phyloP scores from a whole-genome alignment of 2,329 filamentous ascomycete genomes.

The Leptodontidium sp. region DNA sequence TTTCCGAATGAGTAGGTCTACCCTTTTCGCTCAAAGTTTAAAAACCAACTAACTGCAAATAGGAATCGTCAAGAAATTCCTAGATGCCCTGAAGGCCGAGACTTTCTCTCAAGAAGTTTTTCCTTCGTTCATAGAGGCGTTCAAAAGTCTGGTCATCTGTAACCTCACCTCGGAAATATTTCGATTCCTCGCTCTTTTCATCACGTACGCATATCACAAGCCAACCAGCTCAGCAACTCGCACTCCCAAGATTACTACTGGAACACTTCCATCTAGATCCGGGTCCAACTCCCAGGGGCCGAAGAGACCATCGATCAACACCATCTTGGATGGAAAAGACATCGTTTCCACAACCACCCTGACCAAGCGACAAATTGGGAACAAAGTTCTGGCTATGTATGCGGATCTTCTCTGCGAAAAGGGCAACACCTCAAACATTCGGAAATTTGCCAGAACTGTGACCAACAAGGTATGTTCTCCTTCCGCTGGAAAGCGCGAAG shows the following conservation, averaged over 20 bases:
- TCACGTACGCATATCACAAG: slow-evolving; percentile 87
- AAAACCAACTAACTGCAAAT: slow-evolving; percentile 30
- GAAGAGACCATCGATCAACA: slow-evolving; percentile 43
- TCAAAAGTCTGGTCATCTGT: slow-evolving; percentile 80
- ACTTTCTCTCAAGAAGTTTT: slow-evolving; percentile 76
- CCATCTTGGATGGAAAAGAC: slow-evolving; percentile 44
- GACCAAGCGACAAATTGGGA: slow-evolving; percentile 75
- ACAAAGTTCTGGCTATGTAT: slow-evolving; percentile 80
- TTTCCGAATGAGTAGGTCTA: slow-evolving; percentile 82
- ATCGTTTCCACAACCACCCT: slow-evolving; percentile 51
- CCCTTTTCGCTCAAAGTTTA: slow-evolving; percentile 25
- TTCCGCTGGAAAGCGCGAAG: background rate
- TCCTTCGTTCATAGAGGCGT: slow-evolving; percentile 78
- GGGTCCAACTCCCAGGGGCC: slow-evolving; percentile 43
- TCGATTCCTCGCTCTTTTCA: slow-evolving; percentile 86
- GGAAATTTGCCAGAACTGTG: slow-evolving; percentile 91
- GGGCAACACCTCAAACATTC: slow-evolving; percentile 72
- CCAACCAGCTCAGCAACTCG: slow-evolving; percentile 57
- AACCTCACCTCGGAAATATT: slow-evolving; percentile 87
- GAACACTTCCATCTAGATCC: slow-evolving; percentile 51
- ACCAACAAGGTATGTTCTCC: slow-evolving; percentile 80
- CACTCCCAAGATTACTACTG: slow-evolving; percentile 58
- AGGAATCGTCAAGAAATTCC: slow-evolving; percentile 89
- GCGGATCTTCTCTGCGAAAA: slow-evolving; percentile 79
- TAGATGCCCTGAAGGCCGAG: slow-evolving; percentile 91